Evolutionary conservation across 768 basidiomycete genomes (phyloP).

Genomic region (Amanita exitialis): DNA sequence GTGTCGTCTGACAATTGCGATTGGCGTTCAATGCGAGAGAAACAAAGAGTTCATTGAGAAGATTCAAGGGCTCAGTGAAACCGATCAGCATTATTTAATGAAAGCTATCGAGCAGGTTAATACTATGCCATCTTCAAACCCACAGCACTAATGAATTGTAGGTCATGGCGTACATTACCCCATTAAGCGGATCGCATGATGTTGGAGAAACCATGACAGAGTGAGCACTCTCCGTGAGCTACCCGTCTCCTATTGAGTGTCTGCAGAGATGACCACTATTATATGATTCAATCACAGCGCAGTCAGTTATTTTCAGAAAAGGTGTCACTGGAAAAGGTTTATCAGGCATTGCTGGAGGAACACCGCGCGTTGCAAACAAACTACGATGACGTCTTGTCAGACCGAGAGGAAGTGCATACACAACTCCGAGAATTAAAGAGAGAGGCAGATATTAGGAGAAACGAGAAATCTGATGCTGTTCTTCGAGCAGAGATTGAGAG

Average conservation of each 20-base stretch:
- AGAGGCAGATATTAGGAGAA: slow-evolving; percentile 49
- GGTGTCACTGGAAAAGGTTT: slow-evolving; percentile 76
- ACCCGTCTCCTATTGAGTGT: not conserved
- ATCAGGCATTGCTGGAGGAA: slow-evolving; percentile 66
- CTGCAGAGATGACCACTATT: slow-evolving; percentile 79
- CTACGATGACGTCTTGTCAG: slow-evolving; percentile 66
- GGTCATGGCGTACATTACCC: slow-evolving; percentile 69
- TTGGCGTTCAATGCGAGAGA: slow-evolving; percentile 81
- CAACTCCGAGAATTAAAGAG: slow-evolving; percentile 52
- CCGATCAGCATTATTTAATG: slow-evolving; percentile 85
- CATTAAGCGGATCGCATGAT: slow-evolving; percentile 35
- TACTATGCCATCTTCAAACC: not conserved
- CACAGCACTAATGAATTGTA: slow-evolving; percentile 15
- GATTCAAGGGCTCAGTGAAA: slow-evolving; percentile 77
- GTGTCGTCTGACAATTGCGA: slow-evolving; percentile 76
- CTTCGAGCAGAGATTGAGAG: slow-evolving; percentile 77
- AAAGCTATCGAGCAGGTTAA: slow-evolving; percentile 83
- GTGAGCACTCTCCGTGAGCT: slow-evolving; percentile 31
- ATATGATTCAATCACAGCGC: slow-evolving; percentile 72
- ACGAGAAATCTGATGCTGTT: slow-evolving; percentile 67
- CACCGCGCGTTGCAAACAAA: slow-evolving; percentile 65
- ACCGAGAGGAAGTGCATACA: slow-evolving; percentile 66
- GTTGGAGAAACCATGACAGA: slow-evolving; percentile 69
- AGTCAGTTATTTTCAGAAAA: slow-evolving; percentile 76
- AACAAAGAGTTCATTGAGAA: slow-evolving; percentile 85